Conservation (phyloP, 331 rosid species). For the Saraca asoca region DNA sequence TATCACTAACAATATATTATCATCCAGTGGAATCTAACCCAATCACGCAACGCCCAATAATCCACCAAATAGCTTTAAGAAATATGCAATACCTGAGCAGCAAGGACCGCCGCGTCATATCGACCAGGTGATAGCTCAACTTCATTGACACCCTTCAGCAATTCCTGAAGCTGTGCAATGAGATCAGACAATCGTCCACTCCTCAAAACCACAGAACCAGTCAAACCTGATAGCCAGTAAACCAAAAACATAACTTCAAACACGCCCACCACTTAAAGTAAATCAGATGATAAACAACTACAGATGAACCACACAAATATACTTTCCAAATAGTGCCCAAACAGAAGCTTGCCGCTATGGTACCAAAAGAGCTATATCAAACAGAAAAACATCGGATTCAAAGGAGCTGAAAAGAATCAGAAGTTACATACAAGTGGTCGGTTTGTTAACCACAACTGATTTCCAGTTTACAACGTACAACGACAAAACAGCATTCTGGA, state of each 20-base stretch:
- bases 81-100: conserved; percentile 63
- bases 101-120: conserved; percentile 46
- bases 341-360: neutral
- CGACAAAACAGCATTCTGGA: neutral
- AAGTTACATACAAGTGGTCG: neutral
- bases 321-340: neutral
- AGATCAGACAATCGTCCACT: conserved; percentile 66
- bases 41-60: conserved; percentile 4
- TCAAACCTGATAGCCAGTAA: conserved; percentile 56
- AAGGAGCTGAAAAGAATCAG: neutral
- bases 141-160: conserved; percentile 56
- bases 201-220: conserved; percentile 68
- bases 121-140: conserved; percentile 49
- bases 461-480: neutral
- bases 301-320: neutral
- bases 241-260: neutral
- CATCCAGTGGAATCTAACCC: neutral
- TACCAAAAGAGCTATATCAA: neutral
- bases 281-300: conserved; percentile 16
- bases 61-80: neutral
- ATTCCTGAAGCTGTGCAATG: conserved; percentile 68
- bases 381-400: neutral
- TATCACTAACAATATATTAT: neutral
- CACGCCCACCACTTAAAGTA: neutral
- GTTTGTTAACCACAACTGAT: neutral